Evolutionary conservation across 495 filamentous ascomycete genomes (phyloP), one percentile per base, ranked within the genome.

Genomic region (Haplographium delicatum): DNA sequence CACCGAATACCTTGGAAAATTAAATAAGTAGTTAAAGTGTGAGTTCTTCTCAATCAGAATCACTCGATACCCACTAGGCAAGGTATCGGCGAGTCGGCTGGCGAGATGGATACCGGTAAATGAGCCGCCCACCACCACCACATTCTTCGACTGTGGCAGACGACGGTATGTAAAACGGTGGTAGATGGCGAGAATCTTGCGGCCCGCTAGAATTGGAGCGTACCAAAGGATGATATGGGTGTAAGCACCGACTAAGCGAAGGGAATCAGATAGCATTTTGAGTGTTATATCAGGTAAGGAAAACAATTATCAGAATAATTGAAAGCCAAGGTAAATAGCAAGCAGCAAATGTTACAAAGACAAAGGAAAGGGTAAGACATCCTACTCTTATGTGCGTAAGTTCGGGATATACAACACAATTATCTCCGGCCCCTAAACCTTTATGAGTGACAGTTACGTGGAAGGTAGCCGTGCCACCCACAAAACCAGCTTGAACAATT

Each of bases 11-110:
- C 78, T 69, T 1, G 71, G 70, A 30, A 82, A 69, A 7, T 72
- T 71, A 65, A 74, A 84, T 0, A 69, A 70, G 51, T 76, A 76
- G 43, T 84, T 74, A 60, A 82, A 76, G 58, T 82, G 80, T 10
- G 69, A 71, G 54, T 79, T 76, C 38, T 71, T 74, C 59, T 84
- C 81, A 16, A 83, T 62, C 1, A 82, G 62, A 1, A 81, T 61
- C 10, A 81, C 72, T 4, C 67, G 64, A 57, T 73, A 81, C 0
- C 69, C 62, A 1, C 71, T 68, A 1, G 77, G 72, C 0, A 83
- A 51, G 7, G 66, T 64, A 31, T 69, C 60, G 5, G 70, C 66
- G 8, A 82, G 71, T 25, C 65, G 65, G 24, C 64, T 55, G 0
- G 72, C 73, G 5, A 70, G 65, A 18, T 69, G 63, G 52, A 71